A percentile compares a stretch with the other conserved stretches of the same genome.
phyloP scores from a whole-genome alignment of 2,329 filamentous ascomycete genomes.

The Escovopsis weberi region DNA sequence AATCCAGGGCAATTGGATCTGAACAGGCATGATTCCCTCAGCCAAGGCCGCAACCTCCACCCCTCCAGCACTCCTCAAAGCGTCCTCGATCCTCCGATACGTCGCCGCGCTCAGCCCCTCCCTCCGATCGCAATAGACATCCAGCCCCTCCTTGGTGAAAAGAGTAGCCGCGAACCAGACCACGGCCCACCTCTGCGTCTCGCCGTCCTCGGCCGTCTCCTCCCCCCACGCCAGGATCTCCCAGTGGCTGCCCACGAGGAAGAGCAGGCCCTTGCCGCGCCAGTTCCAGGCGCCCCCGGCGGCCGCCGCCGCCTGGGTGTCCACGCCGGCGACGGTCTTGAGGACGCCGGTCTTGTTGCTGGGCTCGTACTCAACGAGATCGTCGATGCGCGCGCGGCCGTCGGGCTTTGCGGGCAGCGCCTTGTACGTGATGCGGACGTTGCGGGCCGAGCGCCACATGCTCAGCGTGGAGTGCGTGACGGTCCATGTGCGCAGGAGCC shows the following conservation, averaged over 20 bases:
- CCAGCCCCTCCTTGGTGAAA: conserved; percentile 70
- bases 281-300: conserved; percentile 51
- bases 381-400: conserved; percentile 42
- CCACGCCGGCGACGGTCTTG: conserved; percentile 51
- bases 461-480: conserved; percentile 62
- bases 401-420: conserved; percentile 28
- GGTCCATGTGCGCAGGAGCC: conserved; percentile 53
- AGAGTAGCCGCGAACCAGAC: conserved; percentile 75
- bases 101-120: conserved; percentile 45
- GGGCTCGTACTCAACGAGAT: conserved; percentile 57
- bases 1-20: conserved; percentile 37
- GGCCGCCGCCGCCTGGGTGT: conserved; percentile 27
- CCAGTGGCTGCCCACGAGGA: conserved; percentile 63
- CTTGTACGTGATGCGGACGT: conserved; percentile 67
- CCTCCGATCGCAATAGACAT: conserved; percentile 55
- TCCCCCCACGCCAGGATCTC: conserved; percentile 67
- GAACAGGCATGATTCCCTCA: conserved; percentile 34
- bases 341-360: conserved; percentile 31
- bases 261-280: conserved; percentile 63
- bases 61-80: conserved; percentile 31
- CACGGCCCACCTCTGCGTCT: conserved; percentile 53
- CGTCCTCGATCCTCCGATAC: conserved; percentile 39
- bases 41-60: conserved; percentile 38
- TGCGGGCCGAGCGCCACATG: conserved; percentile 70
- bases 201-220: conserved; percentile 22